phyloP scores from a whole-genome alignment of 2,329 filamentous ascomycete species.

The Botryosphaeria agaves region DNA sequence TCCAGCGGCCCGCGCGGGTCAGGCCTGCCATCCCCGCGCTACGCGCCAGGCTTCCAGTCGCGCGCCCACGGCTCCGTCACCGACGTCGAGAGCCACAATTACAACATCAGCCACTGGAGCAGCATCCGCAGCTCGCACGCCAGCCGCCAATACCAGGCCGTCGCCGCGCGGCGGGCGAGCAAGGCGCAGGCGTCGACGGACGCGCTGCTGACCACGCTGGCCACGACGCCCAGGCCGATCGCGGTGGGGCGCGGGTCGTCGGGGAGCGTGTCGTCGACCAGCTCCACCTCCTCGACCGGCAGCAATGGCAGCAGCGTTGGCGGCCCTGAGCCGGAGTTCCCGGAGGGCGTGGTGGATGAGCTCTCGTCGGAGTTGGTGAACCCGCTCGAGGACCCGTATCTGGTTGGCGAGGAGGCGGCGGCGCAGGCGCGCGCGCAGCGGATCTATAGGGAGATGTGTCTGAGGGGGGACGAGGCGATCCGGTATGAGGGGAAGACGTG shows the following conservation, averaged over 20 bases:
- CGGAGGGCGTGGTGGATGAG: slow-evolving; percentile 7
- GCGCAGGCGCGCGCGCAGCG: slow-evolving; percentile 38
- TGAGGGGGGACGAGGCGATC: slow-evolving; percentile 11
- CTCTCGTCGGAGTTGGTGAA: slow-evolving; percentile 16
- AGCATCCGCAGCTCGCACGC: slow-evolving; percentile 36
- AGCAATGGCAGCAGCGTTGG: background rate
- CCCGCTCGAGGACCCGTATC: slow-evolving; percentile 47
- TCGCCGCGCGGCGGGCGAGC: slow-evolving; percentile 43
- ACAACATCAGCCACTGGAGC: slow-evolving; percentile 43
- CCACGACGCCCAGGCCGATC: slow-evolving; percentile 3
- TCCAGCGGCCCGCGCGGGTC: slow-evolving; percentile 1
- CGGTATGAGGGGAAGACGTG: slow-evolving; percentile 18
- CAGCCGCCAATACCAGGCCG: slow-evolving; percentile 43
- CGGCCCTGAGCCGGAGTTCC: too few relatives aligned
- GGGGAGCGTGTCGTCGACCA: background rate
- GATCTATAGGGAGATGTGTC: slow-evolving; percentile 29
- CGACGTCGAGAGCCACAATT: slow-evolving; percentile 15
- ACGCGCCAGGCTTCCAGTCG: slow-evolving; percentile 12
- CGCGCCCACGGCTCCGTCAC: slow-evolving; percentile 6
- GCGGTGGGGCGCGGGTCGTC: background rate
- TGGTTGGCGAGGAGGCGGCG: slow-evolving; percentile 50
- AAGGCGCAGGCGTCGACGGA: slow-evolving; percentile 13
- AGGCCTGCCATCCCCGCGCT: slow-evolving; percentile 9
- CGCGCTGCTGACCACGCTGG: slow-evolving; percentile 13
- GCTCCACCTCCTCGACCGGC: background rate